phyloP scores from a whole-genome alignment of 768 basidiomycete species.

The Leccinum rimulosum region DNA sequence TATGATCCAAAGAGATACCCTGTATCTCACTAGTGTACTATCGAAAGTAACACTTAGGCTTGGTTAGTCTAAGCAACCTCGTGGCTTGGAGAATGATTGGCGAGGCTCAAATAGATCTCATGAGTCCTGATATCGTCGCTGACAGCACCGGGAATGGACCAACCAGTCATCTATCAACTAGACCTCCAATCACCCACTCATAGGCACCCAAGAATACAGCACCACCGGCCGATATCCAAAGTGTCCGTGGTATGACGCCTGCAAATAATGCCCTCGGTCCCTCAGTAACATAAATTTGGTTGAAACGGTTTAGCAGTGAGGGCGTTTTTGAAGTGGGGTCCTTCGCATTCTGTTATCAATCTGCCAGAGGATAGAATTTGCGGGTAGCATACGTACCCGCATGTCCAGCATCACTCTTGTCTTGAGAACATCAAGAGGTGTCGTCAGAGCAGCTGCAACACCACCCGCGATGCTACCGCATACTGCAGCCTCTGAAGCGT shows the following conservation, averaged over 20 bases:
- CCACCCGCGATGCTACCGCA: constrained; percentile 94
- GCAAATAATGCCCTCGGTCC: constrained; percentile 77
- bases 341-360: constrained; percentile 31
- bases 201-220: constrained; percentile 98
- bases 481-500: constrained; percentile 73
- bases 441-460: constrained; percentile 84
- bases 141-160: not conserved
- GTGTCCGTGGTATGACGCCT: constrained; percentile 85
- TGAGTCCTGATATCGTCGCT: not conserved
- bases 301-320: constrained; percentile 54
- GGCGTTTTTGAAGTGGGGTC: constrained; percentile 49
- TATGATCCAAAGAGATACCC: not conserved
- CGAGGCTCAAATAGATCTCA: not conserved
- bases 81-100: not conserved
- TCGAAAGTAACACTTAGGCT: not conserved
- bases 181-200: constrained; percentile 66
- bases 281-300: constrained; percentile 67
- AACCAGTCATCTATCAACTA: constrained; percentile 34
- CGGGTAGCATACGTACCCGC: constrained; percentile 48
- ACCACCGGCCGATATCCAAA: constrained; percentile 96
- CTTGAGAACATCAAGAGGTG: constrained; percentile 94
- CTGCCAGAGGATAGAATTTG: not conserved
- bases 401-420: constrained; percentile 96
- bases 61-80: not conserved
- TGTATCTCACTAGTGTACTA: not conserved